Evolutionary conservation across 495 filamentous ascomycete species (phyloP).

Genomic region (Amorphotheca resinae): DNA sequence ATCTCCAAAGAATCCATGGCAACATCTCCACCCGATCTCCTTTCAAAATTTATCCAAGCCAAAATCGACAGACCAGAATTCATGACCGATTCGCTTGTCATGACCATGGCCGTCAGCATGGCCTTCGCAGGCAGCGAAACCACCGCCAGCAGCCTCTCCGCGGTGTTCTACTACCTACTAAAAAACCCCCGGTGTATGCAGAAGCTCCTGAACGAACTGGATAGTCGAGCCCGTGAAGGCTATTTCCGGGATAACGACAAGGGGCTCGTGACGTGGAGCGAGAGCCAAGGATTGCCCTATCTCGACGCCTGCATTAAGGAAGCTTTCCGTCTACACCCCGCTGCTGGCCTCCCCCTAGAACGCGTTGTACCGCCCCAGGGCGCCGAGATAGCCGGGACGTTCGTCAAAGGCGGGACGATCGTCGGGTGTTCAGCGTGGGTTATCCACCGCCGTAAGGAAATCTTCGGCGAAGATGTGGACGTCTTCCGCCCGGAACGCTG

Average conservation of each 20-base stretch:
- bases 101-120: conserved; percentile 53
- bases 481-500: conserved; percentile 48
- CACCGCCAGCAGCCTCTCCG: conserved; percentile 47
- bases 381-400: conserved; percentile 37
- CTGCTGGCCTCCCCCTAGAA: conserved; percentile 16
- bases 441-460: conserved; percentile 41
- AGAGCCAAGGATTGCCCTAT: conserved; percentile 38
- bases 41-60: conserved; percentile 47
- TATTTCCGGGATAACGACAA: conserved; percentile 36
- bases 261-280: conserved; percentile 45
- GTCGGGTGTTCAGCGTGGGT: conserved; percentile 54
- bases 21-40: conserved; percentile 35
- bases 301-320: conserved; percentile 29
- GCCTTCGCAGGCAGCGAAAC: conserved; percentile 53
- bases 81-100: conserved; percentile 51
- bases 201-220: conserved; percentile 38
- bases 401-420: conserved; percentile 47
- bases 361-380: conserved; percentile 23
- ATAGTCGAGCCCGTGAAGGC: conserved; percentile 34
- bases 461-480: conserved; percentile 49
- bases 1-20: conserved; percentile 25
- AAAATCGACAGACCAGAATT: conserved; percentile 48
- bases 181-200: conserved; percentile 35
- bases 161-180: conserved; percentile 54
- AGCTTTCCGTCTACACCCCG: conserved; percentile 22